Base-by-base conservation (phyloP, 805 yeast species). In the Candida vartiovaarae region DNA sequence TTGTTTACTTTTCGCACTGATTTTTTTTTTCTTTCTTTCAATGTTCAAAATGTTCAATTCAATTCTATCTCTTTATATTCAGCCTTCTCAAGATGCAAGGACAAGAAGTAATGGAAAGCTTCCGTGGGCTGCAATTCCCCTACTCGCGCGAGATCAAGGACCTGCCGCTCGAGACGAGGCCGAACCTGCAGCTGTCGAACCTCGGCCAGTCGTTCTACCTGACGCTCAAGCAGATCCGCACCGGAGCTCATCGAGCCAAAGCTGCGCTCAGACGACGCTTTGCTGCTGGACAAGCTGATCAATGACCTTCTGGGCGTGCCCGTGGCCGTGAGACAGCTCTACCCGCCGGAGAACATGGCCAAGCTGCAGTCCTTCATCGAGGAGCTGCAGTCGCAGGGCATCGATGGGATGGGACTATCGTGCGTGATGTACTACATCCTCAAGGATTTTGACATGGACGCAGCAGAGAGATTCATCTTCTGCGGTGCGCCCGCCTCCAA, bases 331-430 rank as follows among this genome's bases (percentile, higher is more conserved):
- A 44, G 40, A 34, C 6, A 39, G 1, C 45, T 36, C 24, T 57
- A 57, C 30, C 62, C 62, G 8, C 62, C 62, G 1, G 53, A 51
- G 40, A 52, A 54, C 32, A 10, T 42, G 24, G 38, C 44, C 11
- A 56, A 52, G 34, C 25, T 57, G 31, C 49, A 42, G 28, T 28
- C 20, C 28, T 44, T 57, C 25, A 29, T 57, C 3, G 25, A 44
- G 1, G 43, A 39, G 8, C 41, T 57, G 33, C 37, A 41, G 10
- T 33, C 30, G 3, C 15, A 34, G 11, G 45, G 38, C 4, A 41
- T 55, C 8, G 37, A 44, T 5, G 42, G 36, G 7, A 25, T 41
- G 3, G 48, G 53, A 15, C 27, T 49, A n/a, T 32, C 46, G 8
- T 38, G 51, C 4, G 43, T 56, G 20, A 8, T 56, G 3, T 57